Percentiles rank a stretch among this genome's conserved stretches.
phyloP scores from a whole-genome alignment of 2,329 filamentous ascomycete species.

The Hortaea sp. region DNA sequence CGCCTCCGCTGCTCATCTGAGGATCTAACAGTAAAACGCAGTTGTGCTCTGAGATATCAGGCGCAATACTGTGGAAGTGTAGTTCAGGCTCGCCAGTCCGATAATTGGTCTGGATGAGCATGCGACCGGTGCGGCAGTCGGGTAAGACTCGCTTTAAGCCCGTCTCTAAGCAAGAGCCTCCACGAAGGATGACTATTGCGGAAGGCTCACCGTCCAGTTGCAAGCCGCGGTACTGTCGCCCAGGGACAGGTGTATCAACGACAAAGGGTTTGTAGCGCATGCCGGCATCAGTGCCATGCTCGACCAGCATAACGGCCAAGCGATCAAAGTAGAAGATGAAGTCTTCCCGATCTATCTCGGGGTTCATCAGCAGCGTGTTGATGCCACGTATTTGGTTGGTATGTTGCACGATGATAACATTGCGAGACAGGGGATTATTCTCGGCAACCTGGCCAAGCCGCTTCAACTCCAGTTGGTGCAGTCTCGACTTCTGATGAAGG shows the following conservation, averaged over 20 bases:
- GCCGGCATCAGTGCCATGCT: slow-evolving; percentile 65
- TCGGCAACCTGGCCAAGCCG: slow-evolving; percentile 60
- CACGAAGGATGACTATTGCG: slow-evolving; percentile 79
- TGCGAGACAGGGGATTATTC: slow-evolving; percentile 61
- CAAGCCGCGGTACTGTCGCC: slow-evolving; percentile 61
- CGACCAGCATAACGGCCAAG: slow-evolving; percentile 72
- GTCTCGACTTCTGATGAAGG: slow-evolving; percentile 71
- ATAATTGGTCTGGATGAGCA: slow-evolving; percentile 77
- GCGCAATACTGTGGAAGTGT: slow-evolving; percentile 74
- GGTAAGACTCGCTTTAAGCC: slow-evolving; percentile 84
- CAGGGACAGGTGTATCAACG: slow-evolving; percentile 59
- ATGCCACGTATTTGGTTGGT: slow-evolving; percentile 78
- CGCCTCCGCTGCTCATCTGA: slow-evolving; percentile 87
- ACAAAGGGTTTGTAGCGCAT: slow-evolving; percentile 55
- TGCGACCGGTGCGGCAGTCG: slow-evolving; percentile 77
- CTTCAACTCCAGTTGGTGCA: slow-evolving; percentile 69
- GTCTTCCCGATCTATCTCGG: slow-evolving; percentile 69
- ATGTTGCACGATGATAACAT: slow-evolving; percentile 63
- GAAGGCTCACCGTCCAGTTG: slow-evolving; percentile 61
- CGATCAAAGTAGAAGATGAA: slow-evolving; percentile 98
- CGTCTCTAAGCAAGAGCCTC: slow-evolving; percentile 78
- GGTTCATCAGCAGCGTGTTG: slow-evolving; percentile 80
- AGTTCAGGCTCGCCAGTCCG: slow-evolving; percentile 83
- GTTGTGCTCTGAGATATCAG: slow-evolving; percentile 62
- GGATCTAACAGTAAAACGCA: slow-evolving; percentile 81